Evolutionary conservation across 495 filamentous ascomycete species (phyloP).

Genomic region (Penicillium ochrochloron): DNA sequence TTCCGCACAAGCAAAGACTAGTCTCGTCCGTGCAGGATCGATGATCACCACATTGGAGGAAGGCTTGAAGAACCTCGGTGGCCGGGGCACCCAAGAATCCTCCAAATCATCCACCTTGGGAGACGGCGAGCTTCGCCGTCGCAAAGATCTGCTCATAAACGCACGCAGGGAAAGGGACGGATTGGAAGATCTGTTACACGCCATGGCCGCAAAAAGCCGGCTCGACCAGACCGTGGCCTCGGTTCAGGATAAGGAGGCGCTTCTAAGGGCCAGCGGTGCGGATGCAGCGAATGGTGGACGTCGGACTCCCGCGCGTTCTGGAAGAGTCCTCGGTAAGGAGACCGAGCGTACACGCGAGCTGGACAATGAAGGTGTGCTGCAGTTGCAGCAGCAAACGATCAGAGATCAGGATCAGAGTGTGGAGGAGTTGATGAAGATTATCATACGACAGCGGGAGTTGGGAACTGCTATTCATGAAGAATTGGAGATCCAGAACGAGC

Average conservation of each 20-base stretch:
- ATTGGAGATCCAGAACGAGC: conserved; percentile 79
- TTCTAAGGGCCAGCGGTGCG: conserved; percentile 39
- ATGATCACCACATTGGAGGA: conserved; percentile 70
- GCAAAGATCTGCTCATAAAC: conserved; percentile 77
- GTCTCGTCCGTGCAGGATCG: conserved; percentile 73
- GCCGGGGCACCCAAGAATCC: conserved; percentile 12
- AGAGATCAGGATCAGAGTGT: conserved; percentile 83
- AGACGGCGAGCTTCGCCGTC: conserved; percentile 83
- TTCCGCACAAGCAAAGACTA: conserved; percentile 78
- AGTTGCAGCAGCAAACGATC: conserved; percentile 85
- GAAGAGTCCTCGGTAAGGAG: conserved; percentile 84
- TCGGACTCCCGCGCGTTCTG: conserved; percentile 42
- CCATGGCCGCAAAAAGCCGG: conserved; percentile 64
- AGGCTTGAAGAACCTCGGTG: conserved; percentile 61
- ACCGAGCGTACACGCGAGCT: conserved; percentile 86
- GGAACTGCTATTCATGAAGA: conserved; percentile 85
- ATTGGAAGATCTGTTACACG: conserved; percentile 77
- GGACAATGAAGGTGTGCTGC: conserved; percentile 86
- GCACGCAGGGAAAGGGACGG: conserved; percentile 85
- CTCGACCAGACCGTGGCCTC: conserved; percentile 54
- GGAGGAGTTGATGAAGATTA: conserved; percentile 73
- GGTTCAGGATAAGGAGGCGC: conserved; percentile 59
- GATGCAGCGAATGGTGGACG: conserved; percentile 22
- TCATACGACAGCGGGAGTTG: conserved; percentile 82
- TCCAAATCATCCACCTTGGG: conserved; percentile 54